Conservation (phyloP, 202 grass and related monocot species). For the Setaria italica region DNA sequence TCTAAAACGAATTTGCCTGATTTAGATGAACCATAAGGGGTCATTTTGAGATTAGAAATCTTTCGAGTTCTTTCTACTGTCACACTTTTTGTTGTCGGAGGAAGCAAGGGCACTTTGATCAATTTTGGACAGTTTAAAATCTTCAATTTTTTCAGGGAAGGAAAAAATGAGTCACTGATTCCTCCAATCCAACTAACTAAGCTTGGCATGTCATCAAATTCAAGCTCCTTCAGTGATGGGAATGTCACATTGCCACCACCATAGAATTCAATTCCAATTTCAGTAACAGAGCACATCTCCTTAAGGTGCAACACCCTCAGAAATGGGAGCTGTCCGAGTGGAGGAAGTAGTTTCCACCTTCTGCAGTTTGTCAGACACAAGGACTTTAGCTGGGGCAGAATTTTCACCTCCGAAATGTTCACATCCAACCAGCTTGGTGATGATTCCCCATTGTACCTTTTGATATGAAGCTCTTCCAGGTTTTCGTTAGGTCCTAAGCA, state of each 20-base stretch:
- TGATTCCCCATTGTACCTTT: slow-evolving; percentile 44
- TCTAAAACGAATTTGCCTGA: slow-evolving; percentile 8
- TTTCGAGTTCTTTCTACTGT: slow-evolving; percentile 36
- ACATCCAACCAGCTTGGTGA: slow-evolving; percentile 45
- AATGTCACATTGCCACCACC: slow-evolving; percentile 30
- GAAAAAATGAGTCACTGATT: slow-evolving; percentile 21
- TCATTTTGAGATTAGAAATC: slow-evolving; percentile 45
- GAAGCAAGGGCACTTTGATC: slow-evolving; percentile 34
- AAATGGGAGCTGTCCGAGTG: slow-evolving; percentile 39
- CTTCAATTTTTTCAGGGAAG: slow-evolving; percentile 39
- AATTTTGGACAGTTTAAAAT: slow-evolving; percentile 52
- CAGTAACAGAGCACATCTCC: slow-evolving; percentile 47
- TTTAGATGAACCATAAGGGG: slow-evolving; percentile 22
- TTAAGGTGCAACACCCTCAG: slow-evolving; percentile 37
- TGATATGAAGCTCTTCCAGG: slow-evolving; percentile 52
- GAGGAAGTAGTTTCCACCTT: slow-evolving; percentile 51
- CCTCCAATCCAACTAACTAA: neutral
- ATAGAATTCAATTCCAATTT: slow-evolving; percentile 46
- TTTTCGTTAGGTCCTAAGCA: slow-evolving; percentile 42
- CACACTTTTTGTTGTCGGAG: slow-evolving; percentile 48
- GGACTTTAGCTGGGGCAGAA: slow-evolving; percentile 23
- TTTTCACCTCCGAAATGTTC: slow-evolving; percentile 2
- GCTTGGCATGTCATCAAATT: slow-evolving; percentile 43
- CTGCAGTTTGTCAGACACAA: slow-evolving; percentile 46
- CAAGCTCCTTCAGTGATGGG: slow-evolving; percentile 46